phyloP scores from a whole-genome alignment of 371 early-diverging fungal genomes.

The Blakeslea trispora region DNA sequence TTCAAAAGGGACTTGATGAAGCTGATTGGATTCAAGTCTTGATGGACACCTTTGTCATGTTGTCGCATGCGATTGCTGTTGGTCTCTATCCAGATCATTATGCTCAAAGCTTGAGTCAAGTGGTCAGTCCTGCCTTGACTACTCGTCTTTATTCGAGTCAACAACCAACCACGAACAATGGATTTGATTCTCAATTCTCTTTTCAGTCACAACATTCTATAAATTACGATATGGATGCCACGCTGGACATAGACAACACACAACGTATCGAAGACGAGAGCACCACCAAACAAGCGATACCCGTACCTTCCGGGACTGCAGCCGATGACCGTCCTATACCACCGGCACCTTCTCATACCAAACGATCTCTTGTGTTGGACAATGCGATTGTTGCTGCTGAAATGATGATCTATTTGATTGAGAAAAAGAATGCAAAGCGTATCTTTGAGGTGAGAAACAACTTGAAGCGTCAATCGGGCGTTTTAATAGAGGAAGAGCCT shows the following conservation, averaged over 20 bases:
- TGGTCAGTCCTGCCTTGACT: slow-evolving; percentile 5
- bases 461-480: slow-evolving; percentile 19
- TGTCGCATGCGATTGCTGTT: slow-evolving; percentile 34
- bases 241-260: slow-evolving; percentile 37
- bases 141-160: slow-evolving; percentile 16
- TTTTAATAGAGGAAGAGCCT: slow-evolving; percentile 10
- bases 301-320: not conserved
- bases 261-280: slow-evolving; percentile 30
- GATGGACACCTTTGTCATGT: slow-evolving; percentile 24
- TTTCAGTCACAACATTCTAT: slow-evolving; percentile 29
- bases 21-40: slow-evolving; percentile 29
- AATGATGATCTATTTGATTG: slow-evolving; percentile 42
- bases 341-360: no score
- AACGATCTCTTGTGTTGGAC: slow-evolving; percentile 8
- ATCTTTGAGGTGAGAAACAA: slow-evolving; percentile 41
- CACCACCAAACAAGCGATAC: not conserved
- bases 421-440: slow-evolving; percentile 38
- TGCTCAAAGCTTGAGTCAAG: not conserved
- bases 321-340: no score
- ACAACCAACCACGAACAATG: slow-evolving; percentile 22
- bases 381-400: slow-evolving; percentile 39
- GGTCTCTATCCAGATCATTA: slow-evolving; percentile 31
- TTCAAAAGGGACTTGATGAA: slow-evolving; percentile 15
- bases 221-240: slow-evolving; percentile 41
- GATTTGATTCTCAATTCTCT: slow-evolving; percentile 26